phyloP scores from a whole-genome alignment of 441 rosid species.

The Euphorbia schlechtendalii region DNA sequence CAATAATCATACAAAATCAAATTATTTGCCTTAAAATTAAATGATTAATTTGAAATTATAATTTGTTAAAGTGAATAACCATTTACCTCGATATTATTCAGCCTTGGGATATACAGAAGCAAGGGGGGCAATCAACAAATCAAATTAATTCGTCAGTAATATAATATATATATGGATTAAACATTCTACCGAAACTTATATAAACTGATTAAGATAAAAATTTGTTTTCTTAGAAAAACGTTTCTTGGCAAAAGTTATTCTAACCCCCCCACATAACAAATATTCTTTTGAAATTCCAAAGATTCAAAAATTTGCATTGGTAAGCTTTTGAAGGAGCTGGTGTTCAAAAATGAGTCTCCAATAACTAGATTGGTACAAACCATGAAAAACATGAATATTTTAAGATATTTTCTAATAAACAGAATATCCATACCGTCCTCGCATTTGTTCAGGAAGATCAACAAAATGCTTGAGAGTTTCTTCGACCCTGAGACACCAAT shows the following conservation, averaged over 20 bases:
- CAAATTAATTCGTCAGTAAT: background rate
- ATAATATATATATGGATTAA: background rate
- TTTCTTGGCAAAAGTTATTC: background rate
- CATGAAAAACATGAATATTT: background rate
- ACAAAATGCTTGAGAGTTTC: conserved; percentile 20
- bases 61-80: background rate
- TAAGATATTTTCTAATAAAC: background rate
- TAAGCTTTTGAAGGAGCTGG: too few relatives aligned
- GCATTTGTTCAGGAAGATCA: conserved; percentile 18
- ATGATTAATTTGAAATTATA: background rate
- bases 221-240: background rate
- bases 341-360: too few relatives aligned
- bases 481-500: conserved; percentile 15
- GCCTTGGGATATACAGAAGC: conserved; percentile 8
- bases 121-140: background rate
- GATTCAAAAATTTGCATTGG: too few relatives aligned
- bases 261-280: background rate
- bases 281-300: too few relatives aligned
- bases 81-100: conserved; percentile 26
- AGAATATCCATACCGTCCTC: conserved; percentile 21
- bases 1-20: background rate
- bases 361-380: background rate
- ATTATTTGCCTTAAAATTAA: background rate
- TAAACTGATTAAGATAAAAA: background rate
- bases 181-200: background rate